Conservation (phyloP, 2,329 filamentous ascomycete species). For the Ophiostoma australiae region DNA sequence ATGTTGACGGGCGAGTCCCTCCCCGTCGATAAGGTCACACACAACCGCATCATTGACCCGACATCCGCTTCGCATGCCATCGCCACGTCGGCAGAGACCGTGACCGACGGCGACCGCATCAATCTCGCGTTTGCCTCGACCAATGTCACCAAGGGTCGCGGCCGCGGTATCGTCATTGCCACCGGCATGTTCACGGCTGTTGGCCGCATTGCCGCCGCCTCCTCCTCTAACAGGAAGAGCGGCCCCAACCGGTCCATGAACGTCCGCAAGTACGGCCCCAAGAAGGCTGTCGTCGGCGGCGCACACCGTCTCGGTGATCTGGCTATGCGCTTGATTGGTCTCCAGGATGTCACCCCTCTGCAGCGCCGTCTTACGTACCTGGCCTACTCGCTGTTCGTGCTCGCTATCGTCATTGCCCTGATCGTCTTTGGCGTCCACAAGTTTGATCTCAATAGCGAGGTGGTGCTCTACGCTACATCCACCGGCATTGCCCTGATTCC, state of each 20-base stretch:
- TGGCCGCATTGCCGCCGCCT: constrained; percentile 65
- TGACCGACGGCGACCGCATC: constrained; percentile 65
- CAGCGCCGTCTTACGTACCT: constrained; percentile 83
- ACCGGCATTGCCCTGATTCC: constrained; percentile 61
- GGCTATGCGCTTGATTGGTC: constrained; percentile 49
- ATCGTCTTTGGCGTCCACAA: constrained; percentile 58
- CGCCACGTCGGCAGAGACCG: constrained; percentile 44
- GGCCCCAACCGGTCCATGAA: constrained; percentile 44
- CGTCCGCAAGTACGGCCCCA: constrained; percentile 40
- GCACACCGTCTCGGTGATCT: constrained; percentile 40
- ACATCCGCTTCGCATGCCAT: constrained; percentile 44
- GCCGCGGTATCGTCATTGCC: constrained; percentile 64
- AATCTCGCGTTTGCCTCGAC: constrained; percentile 74
- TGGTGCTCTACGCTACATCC: constrained; percentile 57
- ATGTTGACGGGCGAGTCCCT: constrained; percentile 72
- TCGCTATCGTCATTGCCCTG: constrained; percentile 58
- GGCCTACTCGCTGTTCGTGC: constrained; percentile 71
- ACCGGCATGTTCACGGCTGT: constrained; percentile 74
- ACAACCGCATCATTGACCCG: constrained; percentile 43
- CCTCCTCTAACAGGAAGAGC: constrained; percentile 47
- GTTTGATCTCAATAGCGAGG: constrained; percentile 51
- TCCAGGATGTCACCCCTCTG: constrained; percentile 69
- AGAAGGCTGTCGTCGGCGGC: constrained; percentile 39
- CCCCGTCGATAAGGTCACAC: constrained; percentile 61
- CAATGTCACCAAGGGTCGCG: constrained; percentile 66